Evolutionary conservation across 306 rosid genomes (phyloP).

Genomic region (Betula pendula): DNA sequence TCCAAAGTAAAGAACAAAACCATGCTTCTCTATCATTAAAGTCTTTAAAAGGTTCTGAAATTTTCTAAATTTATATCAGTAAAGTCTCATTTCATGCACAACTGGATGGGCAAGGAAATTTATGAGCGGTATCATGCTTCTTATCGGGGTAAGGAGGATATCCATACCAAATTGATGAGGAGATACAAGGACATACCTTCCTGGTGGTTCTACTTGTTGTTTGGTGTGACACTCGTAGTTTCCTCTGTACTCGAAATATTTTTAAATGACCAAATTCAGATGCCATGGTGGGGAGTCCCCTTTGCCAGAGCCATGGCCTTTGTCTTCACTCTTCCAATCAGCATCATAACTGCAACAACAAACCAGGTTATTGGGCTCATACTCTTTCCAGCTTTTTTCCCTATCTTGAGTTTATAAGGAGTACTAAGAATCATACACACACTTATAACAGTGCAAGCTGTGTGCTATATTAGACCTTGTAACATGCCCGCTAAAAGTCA

Average conservation of each 20-base stretch:
- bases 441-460: no score
- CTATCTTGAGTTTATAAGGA: neutral
- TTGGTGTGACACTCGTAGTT: constrained; percentile 45
- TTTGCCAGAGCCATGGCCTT: constrained; percentile 69
- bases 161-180: constrained; percentile 78
- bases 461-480: no score
- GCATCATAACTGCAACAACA: constrained; percentile 89
- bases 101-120: constrained; percentile 68
- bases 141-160: constrained; percentile 58
- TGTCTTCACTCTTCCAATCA: constrained; percentile 74
- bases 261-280: constrained; percentile 70
- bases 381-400: neutral
- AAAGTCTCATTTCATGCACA: neutral
- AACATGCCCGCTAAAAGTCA: no score
- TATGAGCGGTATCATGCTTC: constrained; percentile 64
- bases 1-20: neutral
- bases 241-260: constrained; percentile 63
- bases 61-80: neutral
- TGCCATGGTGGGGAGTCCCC: constrained; percentile 93
- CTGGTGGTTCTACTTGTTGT: constrained; percentile 79
- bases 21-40: neutral
- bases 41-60: neutral
- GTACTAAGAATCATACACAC: no score
- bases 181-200: constrained; percentile 78
- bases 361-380: constrained; percentile 55